These are phyloP conservation scores for Auricularia sp. DNA, from an alignment of 768 basidiomycete species.

Conservation along the genomic window DNA sequence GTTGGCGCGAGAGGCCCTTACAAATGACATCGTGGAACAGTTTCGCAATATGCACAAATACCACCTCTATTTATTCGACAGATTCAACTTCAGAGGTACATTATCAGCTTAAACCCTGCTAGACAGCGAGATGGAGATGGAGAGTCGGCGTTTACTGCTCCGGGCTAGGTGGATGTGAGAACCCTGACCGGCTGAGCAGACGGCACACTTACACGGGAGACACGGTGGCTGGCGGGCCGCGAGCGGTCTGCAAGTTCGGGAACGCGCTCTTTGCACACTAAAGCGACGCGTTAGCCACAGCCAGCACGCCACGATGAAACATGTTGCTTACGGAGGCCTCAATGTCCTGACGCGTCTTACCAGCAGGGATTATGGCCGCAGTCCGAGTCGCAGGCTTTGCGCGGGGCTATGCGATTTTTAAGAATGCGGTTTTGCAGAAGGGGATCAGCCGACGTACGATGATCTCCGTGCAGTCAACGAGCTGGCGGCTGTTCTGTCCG, in stretches of 20 bases:
- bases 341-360: neutral
- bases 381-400: neutral
- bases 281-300: neutral
- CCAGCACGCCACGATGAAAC: neutral
- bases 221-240: neutral
- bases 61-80: neutral
- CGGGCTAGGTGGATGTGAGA: neutral
- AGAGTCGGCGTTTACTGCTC: neutral
- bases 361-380: neutral
- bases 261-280: neutral
- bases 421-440: neutral
- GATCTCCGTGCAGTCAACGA: slow-evolving; percentile 37
- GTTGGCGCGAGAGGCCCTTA: no score
- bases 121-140: neutral
- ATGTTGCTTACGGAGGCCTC: neutral
- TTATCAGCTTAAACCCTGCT: neutral
- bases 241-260: neutral
- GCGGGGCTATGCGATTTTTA: neutral
- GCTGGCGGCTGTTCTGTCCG: slow-evolving; percentile 27
- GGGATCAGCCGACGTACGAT: slow-evolving; percentile 12
- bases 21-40: no score
- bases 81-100: neutral
- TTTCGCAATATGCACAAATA: no score
- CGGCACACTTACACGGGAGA: neutral
- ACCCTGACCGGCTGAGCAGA: neutral